Evolutionary conservation across 148 eudicot genomes (phyloP).

Genomic region (Nyssa sinensis): DNA sequence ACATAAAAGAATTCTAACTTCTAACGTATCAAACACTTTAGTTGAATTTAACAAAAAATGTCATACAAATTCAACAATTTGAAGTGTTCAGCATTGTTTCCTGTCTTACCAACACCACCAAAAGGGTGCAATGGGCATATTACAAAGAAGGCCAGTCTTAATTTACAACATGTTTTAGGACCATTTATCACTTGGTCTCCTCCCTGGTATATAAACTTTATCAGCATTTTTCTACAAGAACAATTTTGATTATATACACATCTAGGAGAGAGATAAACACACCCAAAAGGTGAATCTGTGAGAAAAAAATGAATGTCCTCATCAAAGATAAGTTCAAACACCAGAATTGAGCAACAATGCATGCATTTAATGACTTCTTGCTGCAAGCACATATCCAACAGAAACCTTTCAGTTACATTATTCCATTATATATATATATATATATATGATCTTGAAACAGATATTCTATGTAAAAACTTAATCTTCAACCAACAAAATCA

Average conservation of each 20-base stretch:
- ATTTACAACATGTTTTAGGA: neutral
- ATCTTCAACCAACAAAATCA: slow-evolving; percentile 55
- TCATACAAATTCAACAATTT: no score
- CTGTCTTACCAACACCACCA: no score
- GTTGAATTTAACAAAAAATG: no score
- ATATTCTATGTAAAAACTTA: neutral
- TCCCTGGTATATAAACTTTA: neutral
- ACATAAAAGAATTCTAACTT: no score
- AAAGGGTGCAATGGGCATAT: no score
- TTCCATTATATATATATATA: no score
- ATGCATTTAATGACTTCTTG: neutral
- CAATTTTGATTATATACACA: slow-evolving; percentile 10
- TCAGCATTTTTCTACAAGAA: slow-evolving; percentile 8
- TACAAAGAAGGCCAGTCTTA: no score
- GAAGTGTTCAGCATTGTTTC: no score
- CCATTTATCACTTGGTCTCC: neutral
- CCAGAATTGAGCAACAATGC: neutral
- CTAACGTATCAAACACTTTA: no score
- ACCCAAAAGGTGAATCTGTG: neutral
- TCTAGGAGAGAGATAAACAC: neutral
- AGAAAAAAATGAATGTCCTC: neutral
- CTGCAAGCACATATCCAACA: neutral
- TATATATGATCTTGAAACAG: slow-evolving; percentile 6
- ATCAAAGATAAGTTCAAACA: neutral
- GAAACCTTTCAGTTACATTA: neutral